Conservation (phyloP, 2,329 filamentous ascomycete species). For the Colletotrichum sojae region DNA sequence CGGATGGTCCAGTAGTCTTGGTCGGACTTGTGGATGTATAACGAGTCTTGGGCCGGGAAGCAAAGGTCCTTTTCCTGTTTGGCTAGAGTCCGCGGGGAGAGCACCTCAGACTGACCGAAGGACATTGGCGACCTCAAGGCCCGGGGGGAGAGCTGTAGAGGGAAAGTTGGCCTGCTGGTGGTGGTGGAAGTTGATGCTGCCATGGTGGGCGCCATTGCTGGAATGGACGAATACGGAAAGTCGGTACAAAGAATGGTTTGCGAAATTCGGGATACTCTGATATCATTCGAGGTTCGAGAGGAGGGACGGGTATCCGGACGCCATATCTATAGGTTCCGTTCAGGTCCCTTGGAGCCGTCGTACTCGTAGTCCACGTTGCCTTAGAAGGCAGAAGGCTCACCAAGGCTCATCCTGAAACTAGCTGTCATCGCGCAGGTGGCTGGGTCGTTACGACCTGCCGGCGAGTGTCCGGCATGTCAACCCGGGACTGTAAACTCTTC, state of each 20-base stretch:
- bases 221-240: background rate
- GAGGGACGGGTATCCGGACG: background rate
- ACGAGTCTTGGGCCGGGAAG: constrained; percentile 28
- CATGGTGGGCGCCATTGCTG: constrained; percentile 33
- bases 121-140: constrained; percentile 29
- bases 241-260: constrained; percentile 1
- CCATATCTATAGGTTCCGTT: constrained; percentile 28
- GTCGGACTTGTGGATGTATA: constrained; percentile 37
- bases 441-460: constrained; percentile 22
- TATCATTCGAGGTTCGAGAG: background rate
- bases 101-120: constrained; percentile 17
- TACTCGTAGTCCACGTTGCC: background rate
- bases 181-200: constrained; percentile 25
- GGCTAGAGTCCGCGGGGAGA: constrained; percentile 27
- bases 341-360: background rate
- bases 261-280: background rate
- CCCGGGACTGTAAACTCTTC: constrained; percentile 6
- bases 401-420: constrained; percentile 28
- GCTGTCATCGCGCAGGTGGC: constrained; percentile 33
- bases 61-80: constrained; percentile 36
- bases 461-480: constrained; percentile 14
- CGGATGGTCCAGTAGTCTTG: constrained; percentile 40
- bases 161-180: constrained; percentile 8
- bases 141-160: constrained; percentile 26
- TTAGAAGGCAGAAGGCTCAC: background rate